phyloP scores from a whole-genome alignment of 257 asterid genomes.

The Solanum arcanum region DNA sequence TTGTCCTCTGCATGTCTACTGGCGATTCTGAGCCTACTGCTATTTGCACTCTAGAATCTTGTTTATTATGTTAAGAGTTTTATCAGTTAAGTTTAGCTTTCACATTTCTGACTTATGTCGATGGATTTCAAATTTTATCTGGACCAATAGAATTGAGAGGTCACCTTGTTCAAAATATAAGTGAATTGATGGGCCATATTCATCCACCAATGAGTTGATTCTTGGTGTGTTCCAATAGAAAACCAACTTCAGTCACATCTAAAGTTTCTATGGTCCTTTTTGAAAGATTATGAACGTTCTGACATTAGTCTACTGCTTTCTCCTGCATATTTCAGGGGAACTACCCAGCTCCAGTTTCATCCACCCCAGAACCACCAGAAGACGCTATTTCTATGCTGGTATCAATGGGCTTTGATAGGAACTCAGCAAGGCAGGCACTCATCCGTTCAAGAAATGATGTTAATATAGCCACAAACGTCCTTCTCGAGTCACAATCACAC shows the following conservation, averaged over 20 bases:
- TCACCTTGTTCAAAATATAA: background rate
- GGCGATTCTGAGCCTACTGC: background rate
- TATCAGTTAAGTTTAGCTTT: background rate
- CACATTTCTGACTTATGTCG: background rate
- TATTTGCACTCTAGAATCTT: background rate
- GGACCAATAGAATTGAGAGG: background rate
- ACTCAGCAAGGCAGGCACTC: slow-evolving; percentile 90
- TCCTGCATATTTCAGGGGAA: slow-evolving; percentile 33
- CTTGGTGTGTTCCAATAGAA: background rate
- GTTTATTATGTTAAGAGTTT: background rate
- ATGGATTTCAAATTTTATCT: background rate
- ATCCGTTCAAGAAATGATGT: slow-evolving; percentile 74
- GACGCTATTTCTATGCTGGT: slow-evolving; percentile 64
- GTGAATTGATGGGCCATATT: background rate
- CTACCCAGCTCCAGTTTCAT: slow-evolving; percentile 31
- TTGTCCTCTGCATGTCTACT: background rate
- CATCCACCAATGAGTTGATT: background rate
- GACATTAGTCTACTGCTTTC: background rate
- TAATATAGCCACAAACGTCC: slow-evolving; percentile 86
- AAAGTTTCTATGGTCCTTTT: background rate
- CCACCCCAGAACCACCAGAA: slow-evolving; percentile 62
- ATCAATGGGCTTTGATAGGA: slow-evolving; percentile 90
- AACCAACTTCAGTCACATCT: background rate
- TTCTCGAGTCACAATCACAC: slow-evolving; percentile 67
- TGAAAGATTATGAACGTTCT: background rate